These are phyloP conservation scores for Ophiosphaerella narmari DNA, from an alignment of 2,329 filamentous ascomycete genomes.

Conservation along the genomic window DNA sequence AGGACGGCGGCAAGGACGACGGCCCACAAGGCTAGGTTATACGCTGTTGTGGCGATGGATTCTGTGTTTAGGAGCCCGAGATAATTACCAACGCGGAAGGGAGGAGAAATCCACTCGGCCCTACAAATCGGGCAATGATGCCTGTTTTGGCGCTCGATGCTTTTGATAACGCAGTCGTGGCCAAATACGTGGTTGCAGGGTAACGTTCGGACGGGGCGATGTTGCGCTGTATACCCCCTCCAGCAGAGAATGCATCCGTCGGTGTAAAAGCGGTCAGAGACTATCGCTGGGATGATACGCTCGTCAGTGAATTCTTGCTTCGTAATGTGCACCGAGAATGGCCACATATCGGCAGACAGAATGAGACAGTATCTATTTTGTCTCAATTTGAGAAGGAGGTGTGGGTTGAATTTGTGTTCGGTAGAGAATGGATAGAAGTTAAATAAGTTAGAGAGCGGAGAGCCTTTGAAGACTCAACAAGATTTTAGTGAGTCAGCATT, in stretches of 20 bases:
- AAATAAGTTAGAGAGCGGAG: no score
- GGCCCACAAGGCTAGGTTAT: no score
- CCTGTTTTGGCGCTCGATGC: slow-evolving; percentile 6
- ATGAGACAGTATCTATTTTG: neutral
- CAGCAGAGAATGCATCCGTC: slow-evolving; percentile 19
- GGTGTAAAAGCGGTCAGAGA: slow-evolving; percentile 14
- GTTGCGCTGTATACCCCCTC: slow-evolving; percentile 14
- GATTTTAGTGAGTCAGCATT: no score
- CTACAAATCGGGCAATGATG: slow-evolving; percentile 16
- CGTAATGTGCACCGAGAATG: neutral
- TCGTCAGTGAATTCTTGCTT: slow-evolving; percentile 9
- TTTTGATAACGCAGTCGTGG: slow-evolving; percentile 5
- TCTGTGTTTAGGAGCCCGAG: no score
- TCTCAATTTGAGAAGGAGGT: no score
- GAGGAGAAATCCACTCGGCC: neutral
- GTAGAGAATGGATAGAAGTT: no score
- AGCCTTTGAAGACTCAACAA: no score
- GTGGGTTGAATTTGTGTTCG: no score
- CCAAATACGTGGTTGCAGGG: slow-evolving; percentile 25
- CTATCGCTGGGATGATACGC: slow-evolving; percentile 12
- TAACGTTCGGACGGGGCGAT: slow-evolving; percentile 11
- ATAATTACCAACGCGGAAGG: no score
- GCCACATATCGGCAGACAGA: slow-evolving; percentile 3
- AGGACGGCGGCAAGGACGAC: no score
- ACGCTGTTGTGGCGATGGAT: no score